Evolutionary conservation across 2,329 filamentous ascomycete species (phyloP).

Genomic region (Truncatella angustata): DNA sequence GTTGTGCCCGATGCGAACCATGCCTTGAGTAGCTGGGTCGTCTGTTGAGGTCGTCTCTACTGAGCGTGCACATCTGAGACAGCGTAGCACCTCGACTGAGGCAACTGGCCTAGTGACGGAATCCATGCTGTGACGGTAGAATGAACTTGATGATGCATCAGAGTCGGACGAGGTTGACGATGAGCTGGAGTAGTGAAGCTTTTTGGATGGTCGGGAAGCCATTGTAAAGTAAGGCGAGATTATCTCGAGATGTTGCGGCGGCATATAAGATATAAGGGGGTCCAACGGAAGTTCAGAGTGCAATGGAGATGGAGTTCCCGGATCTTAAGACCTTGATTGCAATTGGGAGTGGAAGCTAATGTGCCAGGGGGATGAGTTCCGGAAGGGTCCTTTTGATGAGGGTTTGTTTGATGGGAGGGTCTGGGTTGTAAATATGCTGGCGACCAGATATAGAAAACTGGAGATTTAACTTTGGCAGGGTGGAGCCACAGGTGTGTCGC

Average conservation of each 20-base stretch:
- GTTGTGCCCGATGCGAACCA: conserved; percentile 64
- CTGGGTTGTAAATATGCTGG: background rate
- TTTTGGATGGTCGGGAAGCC: conserved; percentile 32
- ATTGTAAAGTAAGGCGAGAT: conserved; percentile 17
- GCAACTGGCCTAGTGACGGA: conserved; percentile 39
- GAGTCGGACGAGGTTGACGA: conserved; percentile 37
- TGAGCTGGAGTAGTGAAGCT: conserved; percentile 34
- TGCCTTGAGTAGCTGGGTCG: conserved; percentile 56
- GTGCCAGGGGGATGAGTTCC: background rate
- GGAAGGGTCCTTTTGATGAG: conserved; percentile 9
- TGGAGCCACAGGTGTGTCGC: conserved; percentile 6
- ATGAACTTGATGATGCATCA: conserved; percentile 36
- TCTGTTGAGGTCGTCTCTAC: conserved; percentile 62
- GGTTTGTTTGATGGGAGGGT: background rate
- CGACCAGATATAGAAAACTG: conserved; percentile 10
- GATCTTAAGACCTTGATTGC: background rate
- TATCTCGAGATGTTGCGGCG: background rate
- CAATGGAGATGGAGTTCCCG: background rate
- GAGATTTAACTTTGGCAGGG: conserved; percentile 3
- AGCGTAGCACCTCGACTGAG: conserved; percentile 60
- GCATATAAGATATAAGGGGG: no score
- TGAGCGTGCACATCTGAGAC: conserved; percentile 59
- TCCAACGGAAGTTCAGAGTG: no score
- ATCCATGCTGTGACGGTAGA: conserved; percentile 47
- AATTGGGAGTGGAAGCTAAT: background rate